These are phyloP conservation scores for Geotrichum phurueaensis DNA, from an alignment of 1,139 yeast species.

Conservation along the genomic window DNA sequence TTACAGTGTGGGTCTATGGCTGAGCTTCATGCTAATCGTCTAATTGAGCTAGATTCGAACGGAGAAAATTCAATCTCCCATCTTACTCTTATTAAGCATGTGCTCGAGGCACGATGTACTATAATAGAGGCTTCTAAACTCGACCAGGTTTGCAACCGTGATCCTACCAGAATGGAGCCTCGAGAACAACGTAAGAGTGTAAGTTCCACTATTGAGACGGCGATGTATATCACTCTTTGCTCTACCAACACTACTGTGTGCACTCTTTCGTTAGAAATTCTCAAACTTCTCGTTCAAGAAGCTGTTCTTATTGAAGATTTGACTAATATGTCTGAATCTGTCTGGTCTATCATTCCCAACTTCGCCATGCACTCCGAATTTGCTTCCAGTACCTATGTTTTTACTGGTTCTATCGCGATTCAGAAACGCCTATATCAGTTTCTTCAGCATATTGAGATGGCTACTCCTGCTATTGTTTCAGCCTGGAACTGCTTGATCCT, in stretches of 20 bases:
- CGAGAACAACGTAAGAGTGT: slow-evolving; percentile 30
- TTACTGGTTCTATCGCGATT: slow-evolving; percentile 71
- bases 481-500: slow-evolving; percentile 53
- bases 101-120: slow-evolving; percentile 19
- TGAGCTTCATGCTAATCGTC: slow-evolving; percentile 15
- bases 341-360: slow-evolving; percentile 33
- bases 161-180: slow-evolving; percentile 24
- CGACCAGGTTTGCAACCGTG: slow-evolving; percentile 25
- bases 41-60: slow-evolving; percentile 3
- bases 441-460: slow-evolving; percentile 46
- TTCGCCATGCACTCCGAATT: slow-evolving; percentile 43
- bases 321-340: slow-evolving; percentile 23
- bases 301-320: slow-evolving; percentile 27
- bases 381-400: slow-evolving; percentile 51
- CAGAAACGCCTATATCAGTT: slow-evolving; percentile 62
- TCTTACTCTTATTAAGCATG: slow-evolving; percentile 28
- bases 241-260: slow-evolving; percentile 56
- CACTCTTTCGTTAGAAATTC: slow-evolving; percentile 46
- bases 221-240: slow-evolving; percentile 46
- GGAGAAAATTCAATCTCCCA: slow-evolving; percentile 23
- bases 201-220: slow-evolving; percentile 42
- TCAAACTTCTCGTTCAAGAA: slow-evolving; percentile 45
- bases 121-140: slow-evolving; percentile 32
- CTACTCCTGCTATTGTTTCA: slow-evolving; percentile 55
- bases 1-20: slow-evolving; percentile 12